Conservation (phyloP, 2,329 filamentous ascomycete species). For the Trichoderma oligosporum region DNA sequence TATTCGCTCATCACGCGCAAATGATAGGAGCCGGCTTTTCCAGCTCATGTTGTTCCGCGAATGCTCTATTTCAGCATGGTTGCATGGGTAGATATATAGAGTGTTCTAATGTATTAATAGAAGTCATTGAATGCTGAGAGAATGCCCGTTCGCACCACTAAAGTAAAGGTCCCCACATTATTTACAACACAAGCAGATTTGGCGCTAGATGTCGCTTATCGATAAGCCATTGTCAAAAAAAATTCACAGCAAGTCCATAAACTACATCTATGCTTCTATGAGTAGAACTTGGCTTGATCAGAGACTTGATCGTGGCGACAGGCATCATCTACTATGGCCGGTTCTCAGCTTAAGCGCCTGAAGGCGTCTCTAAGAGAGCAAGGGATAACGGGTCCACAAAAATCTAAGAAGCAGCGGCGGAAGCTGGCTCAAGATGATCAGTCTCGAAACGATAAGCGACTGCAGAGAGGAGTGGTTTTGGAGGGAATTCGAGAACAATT, state of each 20-base stretch:
- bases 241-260: constrained; percentile 2
- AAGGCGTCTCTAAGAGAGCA: constrained; percentile 87
- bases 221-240: constrained; percentile 19
- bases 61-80: neutral
- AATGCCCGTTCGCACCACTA: constrained; percentile 26
- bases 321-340: constrained; percentile 62
- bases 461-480: constrained; percentile 72
- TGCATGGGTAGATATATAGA: neutral
- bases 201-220: constrained; percentile 8
- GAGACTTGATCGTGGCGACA: neutral
- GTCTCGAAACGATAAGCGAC: constrained; percentile 65
- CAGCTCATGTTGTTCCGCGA: constrained; percentile 39
- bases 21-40: constrained; percentile 28
- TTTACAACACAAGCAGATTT: neutral
- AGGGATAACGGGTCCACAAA: constrained; percentile 83
- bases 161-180: neutral
- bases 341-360: constrained; percentile 92
- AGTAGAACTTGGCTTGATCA: neutral
- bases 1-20: constrained; percentile 49
- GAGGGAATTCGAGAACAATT: constrained; percentile 89
- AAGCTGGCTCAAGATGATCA: constrained; percentile 64
- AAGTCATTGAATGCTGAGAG: too few relatives aligned
- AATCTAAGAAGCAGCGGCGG: constrained; percentile 92
- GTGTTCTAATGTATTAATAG: neutral
- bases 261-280: neutral